phyloP scores from a whole-genome alignment of 169 alveolate species.

The Babesia ovis region DNA sequence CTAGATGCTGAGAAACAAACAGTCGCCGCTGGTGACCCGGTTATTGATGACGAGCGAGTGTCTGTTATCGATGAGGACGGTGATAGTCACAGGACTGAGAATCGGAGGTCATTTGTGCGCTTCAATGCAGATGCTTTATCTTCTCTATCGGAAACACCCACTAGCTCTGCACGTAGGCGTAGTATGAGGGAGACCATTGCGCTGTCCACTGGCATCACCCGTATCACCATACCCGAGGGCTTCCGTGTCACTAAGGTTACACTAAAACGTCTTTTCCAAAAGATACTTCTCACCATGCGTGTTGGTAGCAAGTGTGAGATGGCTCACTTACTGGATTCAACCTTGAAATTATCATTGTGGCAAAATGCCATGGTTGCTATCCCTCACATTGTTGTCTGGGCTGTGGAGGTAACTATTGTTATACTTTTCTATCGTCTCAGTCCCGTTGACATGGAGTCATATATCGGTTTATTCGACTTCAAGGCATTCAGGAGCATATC shows the following conservation, averaged over 20 bases:
- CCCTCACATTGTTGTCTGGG: conserved; percentile 57
- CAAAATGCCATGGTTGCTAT: conserved; percentile 47
- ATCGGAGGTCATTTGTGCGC: conserved; percentile 11
- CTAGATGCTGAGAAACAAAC: conserved; percentile 2
- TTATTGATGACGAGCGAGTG: conserved; percentile 3
- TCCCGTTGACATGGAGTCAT: neutral
- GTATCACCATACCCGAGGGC: conserved; percentile 32
- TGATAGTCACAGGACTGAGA: conserved; percentile 1
- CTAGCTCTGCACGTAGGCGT: neutral
- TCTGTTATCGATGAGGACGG: conserved; percentile 1
- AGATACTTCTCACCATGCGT: conserved; percentile 36
- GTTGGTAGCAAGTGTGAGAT: conserved; percentile 61
- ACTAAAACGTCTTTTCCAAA: conserved; percentile 36
- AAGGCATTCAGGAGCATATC: neutral
- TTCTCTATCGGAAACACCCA: neutral
- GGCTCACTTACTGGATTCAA: conserved; percentile 52
- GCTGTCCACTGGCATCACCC: neutral
- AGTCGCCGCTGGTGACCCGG: conserved; percentile 10
- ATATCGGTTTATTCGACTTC: conserved; percentile 28
- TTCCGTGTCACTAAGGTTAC: conserved; percentile 12
- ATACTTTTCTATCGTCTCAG: conserved; percentile 24
- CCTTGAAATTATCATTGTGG: conserved; percentile 39
- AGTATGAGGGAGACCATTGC: neutral
- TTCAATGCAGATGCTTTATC: neutral
- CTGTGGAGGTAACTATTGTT: conserved; percentile 40